Conservation (phyloP, 2,329 filamentous ascomycete species). For the Aspergillus aculeatus region DNA sequence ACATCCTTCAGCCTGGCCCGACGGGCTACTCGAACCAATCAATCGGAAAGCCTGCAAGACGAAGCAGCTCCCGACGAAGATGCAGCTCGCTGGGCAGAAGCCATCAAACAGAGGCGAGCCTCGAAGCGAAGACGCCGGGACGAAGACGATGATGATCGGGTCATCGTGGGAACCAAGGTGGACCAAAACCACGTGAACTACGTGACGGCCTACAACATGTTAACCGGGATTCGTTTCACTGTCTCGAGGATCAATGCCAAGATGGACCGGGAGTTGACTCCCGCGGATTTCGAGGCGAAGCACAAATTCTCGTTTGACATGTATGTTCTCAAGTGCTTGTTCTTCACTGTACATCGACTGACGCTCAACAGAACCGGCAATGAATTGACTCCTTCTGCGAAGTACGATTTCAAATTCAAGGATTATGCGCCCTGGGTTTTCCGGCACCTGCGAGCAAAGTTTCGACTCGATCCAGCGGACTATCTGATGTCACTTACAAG, state of each 20-base stretch:
- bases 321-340: constrained; percentile 50
- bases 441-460: constrained; percentile 80
- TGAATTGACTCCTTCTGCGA: constrained; percentile 93
- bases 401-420: constrained; percentile 99
- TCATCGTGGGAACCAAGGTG: constrained; percentile 94
- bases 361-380: constrained; percentile 71
- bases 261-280: constrained; percentile 82
- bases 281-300: constrained; percentile 88
- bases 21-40: constrained; percentile 77
- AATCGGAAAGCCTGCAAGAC: constrained; percentile 80
- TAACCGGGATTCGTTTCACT: constrained; percentile 95
- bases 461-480: constrained; percentile 91
- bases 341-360: constrained; percentile 17
- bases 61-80: constrained; percentile 86
- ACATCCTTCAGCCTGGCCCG: constrained; percentile 81
- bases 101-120: constrained; percentile 85
- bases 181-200: constrained; percentile 97
- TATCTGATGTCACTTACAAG: constrained; percentile 97
- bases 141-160: constrained; percentile 83
- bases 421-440: constrained; percentile 99
- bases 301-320: constrained; percentile 99
- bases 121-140: constrained; percentile 81
- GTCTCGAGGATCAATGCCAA: constrained; percentile 97
- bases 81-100: constrained; percentile 86
- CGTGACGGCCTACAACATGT: constrained; percentile 98